These are phyloP conservation scores for Russula foetens DNA, from an alignment of 768 basidiomycete species.

Conservation along the genomic window DNA sequence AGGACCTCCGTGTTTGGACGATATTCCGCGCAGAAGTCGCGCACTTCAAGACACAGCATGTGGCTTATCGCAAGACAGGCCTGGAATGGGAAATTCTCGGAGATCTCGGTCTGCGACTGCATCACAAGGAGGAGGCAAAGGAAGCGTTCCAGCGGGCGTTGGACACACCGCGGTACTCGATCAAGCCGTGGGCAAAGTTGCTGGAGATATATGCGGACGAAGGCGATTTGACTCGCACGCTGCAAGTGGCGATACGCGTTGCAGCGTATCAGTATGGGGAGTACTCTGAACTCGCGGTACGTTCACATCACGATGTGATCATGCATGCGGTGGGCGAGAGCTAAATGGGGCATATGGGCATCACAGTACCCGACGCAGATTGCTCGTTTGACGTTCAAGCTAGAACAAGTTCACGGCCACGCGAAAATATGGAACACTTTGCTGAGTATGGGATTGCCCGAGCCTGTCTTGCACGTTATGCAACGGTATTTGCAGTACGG, in stretches of 20 bases:
- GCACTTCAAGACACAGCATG: slow-evolving; percentile 97
- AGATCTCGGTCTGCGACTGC: slow-evolving; percentile 84
- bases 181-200: slow-evolving; percentile 89
- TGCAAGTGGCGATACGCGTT: slow-evolving; percentile 89
- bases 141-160: slow-evolving; percentile 95
- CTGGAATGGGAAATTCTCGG: slow-evolving; percentile 98
- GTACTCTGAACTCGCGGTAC: slow-evolving; percentile 80
- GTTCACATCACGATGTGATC: slow-evolving; percentile 27
- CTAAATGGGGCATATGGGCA: slow-evolving; percentile 12
- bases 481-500: slow-evolving; percentile 87
- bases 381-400: slow-evolving; percentile 85
- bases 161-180: slow-evolving; percentile 75
- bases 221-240: slow-evolving; percentile 81
- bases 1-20: slow-evolving; percentile 97
- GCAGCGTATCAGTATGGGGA: slow-evolving; percentile 90
- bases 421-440: slow-evolving; percentile 91
- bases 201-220: slow-evolving; percentile 98
- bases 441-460: slow-evolving; percentile 89
- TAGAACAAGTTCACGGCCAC: slow-evolving; percentile 88
- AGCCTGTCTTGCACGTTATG: slow-evolving; percentile 87
- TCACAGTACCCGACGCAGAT: slow-evolving; percentile 82
- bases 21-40: slow-evolving; percentile 98
- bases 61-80: slow-evolving; percentile 95
- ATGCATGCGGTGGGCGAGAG: background rate
- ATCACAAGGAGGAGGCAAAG: slow-evolving; percentile 98